These are phyloP conservation scores for Lichtheimia corymbifera DNA, from an alignment of 371 early-diverging fungal species.

Conservation along the genomic window DNA sequence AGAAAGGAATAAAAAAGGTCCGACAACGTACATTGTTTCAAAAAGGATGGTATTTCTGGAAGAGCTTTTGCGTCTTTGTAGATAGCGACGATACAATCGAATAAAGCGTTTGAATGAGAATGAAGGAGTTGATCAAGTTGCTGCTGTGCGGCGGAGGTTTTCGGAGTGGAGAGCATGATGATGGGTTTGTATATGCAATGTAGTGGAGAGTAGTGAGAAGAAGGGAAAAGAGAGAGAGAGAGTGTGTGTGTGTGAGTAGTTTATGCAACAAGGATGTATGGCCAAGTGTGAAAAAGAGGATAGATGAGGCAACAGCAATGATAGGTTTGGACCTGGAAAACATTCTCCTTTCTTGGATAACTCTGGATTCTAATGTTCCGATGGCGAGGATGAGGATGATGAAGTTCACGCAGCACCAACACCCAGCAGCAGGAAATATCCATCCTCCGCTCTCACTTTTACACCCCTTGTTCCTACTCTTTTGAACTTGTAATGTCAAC, in stretches of 20 bases:
- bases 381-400: neutral
- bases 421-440: neutral
- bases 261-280: too few species aligned
- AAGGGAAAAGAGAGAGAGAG: too few species aligned
- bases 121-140: slow-evolving; percentile 5
- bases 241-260: too few species aligned
- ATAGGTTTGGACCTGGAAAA: slow-evolving; percentile 8
- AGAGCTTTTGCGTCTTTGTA: slow-evolving; percentile 12
- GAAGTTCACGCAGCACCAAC: neutral
- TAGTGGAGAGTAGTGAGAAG: too few species aligned
- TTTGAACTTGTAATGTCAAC: slow-evolving; percentile 12
- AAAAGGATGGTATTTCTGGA: slow-evolving; percentile 7
- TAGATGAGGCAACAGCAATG: too few species aligned
- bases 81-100: slow-evolving; percentile 22
- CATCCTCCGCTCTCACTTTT: slow-evolving; percentile 10
- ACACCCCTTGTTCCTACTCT: slow-evolving; percentile 9
- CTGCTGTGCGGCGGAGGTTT: too few species aligned
- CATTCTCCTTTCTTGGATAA: slow-evolving; percentile 22
- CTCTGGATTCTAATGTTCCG: neutral
- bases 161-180: too few species aligned
- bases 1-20: neutral
- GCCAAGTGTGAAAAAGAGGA: too few species aligned
- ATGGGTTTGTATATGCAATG: too few species aligned
- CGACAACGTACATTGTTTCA: slow-evolving; percentile 14
- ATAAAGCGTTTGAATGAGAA: slow-evolving; percentile 10